phyloP scores from a whole-genome alignment of 495 filamentous ascomycete genomes.

The Aspergillus hancockii region DNA sequence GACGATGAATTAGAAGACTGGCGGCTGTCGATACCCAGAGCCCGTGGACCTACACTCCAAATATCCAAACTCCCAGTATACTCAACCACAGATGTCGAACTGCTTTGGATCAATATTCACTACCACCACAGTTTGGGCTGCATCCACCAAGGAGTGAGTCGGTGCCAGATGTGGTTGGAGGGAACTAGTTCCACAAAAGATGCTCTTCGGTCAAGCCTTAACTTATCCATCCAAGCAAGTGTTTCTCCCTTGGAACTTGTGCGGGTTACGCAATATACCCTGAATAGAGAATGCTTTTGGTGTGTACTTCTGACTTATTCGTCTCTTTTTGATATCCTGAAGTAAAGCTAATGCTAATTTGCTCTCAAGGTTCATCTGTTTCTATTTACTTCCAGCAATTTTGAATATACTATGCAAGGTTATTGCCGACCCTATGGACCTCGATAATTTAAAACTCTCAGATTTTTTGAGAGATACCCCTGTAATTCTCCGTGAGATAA shows the following conservation, averaged over 20 bases:
- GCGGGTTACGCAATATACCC: neutral
- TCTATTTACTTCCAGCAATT: slow-evolving; percentile 1
- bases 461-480: neutral
- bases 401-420: slow-evolving; percentile 1
- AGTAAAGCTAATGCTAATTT: neutral
- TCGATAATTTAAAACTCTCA: neutral
- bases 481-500: neutral
- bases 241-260: neutral
- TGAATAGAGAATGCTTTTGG: neutral
- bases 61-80: neutral
- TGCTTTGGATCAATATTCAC: neutral
- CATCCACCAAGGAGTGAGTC: slow-evolving; percentile 7
- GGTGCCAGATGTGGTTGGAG: neutral
- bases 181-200: neutral
- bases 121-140: slow-evolving; percentile 1
- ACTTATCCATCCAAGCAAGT: neutral
- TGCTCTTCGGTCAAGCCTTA: slow-evolving; percentile 2
- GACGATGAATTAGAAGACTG: slow-evolving; percentile 4
- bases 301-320: neutral
- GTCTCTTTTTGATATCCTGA: neutral
- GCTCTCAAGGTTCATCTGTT: neutral
- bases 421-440: neutral
- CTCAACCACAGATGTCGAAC: neutral
- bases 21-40: neutral
- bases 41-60: neutral